A percentile compares a stretch with the other conserved stretches of the same genome.
These are phyloP conservation scores for Penicillium sp. DNA, from an alignment of 2,329 filamentous ascomycete genomes.

Conservation along the genomic window DNA sequence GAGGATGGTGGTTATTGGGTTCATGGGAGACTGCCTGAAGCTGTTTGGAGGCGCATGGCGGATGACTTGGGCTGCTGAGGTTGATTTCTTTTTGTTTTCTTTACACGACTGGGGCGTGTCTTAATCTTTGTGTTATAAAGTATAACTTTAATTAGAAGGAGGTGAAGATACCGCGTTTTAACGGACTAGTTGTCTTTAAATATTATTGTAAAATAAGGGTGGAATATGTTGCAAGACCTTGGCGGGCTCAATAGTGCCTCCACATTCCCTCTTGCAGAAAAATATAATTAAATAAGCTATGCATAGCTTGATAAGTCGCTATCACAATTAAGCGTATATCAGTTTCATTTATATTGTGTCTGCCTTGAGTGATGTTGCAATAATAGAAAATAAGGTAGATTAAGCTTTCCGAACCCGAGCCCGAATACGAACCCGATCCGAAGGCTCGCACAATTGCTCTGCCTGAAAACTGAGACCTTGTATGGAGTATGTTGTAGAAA, in stretches of 20 bases:
- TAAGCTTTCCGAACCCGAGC: neutral
- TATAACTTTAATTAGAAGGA: neutral
- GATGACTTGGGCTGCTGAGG: conserved; percentile 1
- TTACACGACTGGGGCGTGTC: neutral
- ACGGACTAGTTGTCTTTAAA: too few relatives aligned
- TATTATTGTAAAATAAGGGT: neutral
- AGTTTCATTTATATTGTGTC: neutral
- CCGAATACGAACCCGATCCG: neutral
- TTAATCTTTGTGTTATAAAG: neutral
- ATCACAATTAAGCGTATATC: neutral
- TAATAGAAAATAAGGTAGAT: neutral
- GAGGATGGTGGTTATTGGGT: conserved; percentile 7
- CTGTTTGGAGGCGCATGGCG: conserved; percentile 7
- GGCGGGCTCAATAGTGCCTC: neutral
- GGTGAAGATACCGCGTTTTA: accelerated
- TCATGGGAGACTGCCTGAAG: conserved; percentile 4
- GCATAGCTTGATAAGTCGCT: neutral
- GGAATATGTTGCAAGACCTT: neutral
- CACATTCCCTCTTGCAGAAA: neutral
- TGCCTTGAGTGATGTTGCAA: neutral
- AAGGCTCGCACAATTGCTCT: too few relatives aligned
- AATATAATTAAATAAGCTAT: neutral
- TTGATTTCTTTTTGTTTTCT: neutral
- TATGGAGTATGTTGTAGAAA: neutral
- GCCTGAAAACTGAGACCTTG: too few relatives aligned